Evolutionary conservation across 345 rosid species (phyloP).

Genomic region (Cardamine resedifolia): DNA sequence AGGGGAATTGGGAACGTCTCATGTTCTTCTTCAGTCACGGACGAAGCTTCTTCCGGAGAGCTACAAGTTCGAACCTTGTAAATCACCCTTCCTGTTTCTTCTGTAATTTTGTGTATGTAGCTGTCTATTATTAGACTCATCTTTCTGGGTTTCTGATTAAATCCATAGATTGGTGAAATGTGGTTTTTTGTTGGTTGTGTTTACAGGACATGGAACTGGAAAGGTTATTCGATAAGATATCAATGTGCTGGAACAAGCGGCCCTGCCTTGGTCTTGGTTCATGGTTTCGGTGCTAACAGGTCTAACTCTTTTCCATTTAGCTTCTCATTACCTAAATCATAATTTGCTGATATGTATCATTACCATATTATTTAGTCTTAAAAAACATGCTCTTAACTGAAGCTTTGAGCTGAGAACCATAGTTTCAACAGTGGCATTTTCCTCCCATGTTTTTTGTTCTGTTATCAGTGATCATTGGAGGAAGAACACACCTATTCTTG

Average conservation of each 20-base stretch:
- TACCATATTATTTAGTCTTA: neutral
- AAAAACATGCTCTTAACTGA: neutral
- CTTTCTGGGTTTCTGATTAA: constrained; percentile 7
- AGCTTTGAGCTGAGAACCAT: neutral
- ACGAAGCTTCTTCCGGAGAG: constrained; percentile 29
- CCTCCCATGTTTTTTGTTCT: neutral
- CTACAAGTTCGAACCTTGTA: constrained; percentile 56
- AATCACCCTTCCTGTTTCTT: neutral
- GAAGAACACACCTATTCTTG: constrained; percentile 77
- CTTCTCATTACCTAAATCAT: constrained; percentile 55
- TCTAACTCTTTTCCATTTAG: constrained; percentile 52
- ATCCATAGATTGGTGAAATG: neutral
- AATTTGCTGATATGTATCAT: constrained; percentile 51
- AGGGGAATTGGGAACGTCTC: constrained; percentile 25
- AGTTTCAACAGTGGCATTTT: neutral
- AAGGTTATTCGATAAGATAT: constrained; percentile 79
- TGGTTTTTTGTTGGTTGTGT: too few species aligned
- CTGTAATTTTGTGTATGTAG: too few species aligned
- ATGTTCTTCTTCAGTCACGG: constrained; percentile 32
- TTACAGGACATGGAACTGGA: constrained; percentile 83
- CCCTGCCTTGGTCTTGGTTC: constrained; percentile 80
- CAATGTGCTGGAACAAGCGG: constrained; percentile 70
- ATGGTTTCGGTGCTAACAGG: constrained; percentile 99
- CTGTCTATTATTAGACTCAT: neutral
- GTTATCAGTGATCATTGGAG: constrained; percentile 80